Evolutionary conservation across 371 early-diverging fungal species (phyloP), one percentile per base, ranked within the genome.

Genomic region (Syncephalastrum monosporum): DNA sequence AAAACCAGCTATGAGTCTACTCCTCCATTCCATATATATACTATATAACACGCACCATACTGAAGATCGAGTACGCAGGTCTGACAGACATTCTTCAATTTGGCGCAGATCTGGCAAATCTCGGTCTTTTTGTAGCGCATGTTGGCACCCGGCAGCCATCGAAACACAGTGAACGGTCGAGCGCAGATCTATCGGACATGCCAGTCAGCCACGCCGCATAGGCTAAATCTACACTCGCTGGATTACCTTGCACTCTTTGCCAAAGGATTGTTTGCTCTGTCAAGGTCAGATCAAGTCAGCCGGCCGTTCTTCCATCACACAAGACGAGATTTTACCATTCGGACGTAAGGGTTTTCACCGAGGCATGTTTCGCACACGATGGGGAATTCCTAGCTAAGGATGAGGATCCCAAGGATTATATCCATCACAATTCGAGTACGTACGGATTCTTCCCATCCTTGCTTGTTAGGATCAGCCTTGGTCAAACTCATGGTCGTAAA

Each of bases 81-180:
- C 70, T 98, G 99, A 63, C 99, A 98, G 4, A 93, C 95, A 68
- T 98, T 97, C 75, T 98, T 97, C 57, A 97, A 81, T 70, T 95
- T 95, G 25, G 99, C 91, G 68, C 99, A 98, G 0, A 92, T 91
- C 70, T 94, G 93, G 65, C 99, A 98, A 48, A 98, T 91, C 68
- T 97, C 97, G 0, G 99, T 98, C 82, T 95, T 95, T 69, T 96
- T 97, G 78, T 89, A 91, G 55, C 98, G 88, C 93, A 91, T 91
- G 13, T 92, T 93, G 14, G 86, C 84, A 14, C 99, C 98, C 15
- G 99, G 99, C 44, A 83, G 73, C 99, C 99, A 98, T 45, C 93
- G 88, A 71, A 97, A 98, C 24, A 96, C 87, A n/a, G 99, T 97
- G 65, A 95, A 98, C 1, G 98, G 94, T 44, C 94, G 80, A 42